A percentile compares a stretch with the other conserved stretches of the same genome.
These are phyloP conservation scores for Candolleomyces aberdarensis DNA, from an alignment of 768 basidiomycete species.

Conservation along the genomic window DNA sequence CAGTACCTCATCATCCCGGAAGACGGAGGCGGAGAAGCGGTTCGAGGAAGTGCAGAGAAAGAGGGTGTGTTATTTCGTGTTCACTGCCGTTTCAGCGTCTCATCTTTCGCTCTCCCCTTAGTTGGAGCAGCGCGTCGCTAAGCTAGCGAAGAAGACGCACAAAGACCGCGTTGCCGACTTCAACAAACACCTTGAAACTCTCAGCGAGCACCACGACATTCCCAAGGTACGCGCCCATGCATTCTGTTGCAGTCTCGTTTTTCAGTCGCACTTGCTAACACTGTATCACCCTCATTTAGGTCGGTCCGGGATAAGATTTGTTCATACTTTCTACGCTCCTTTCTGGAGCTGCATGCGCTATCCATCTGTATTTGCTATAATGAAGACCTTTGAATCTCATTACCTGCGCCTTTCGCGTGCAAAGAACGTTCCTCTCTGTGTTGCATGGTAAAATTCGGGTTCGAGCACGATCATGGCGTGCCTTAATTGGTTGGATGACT, in stretches of 20 bases:
- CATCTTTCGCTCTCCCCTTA: slow-evolving; percentile 23
- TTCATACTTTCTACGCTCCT: slow-evolving; percentile 12
- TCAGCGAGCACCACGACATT: slow-evolving; percentile 94
- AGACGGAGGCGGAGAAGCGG: slow-evolving; percentile 84
- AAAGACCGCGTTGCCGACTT: slow-evolving; percentile 93
- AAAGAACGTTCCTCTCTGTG: neutral
- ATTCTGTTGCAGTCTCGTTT: neutral
- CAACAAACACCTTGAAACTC: slow-evolving; percentile 78
- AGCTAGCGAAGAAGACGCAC: slow-evolving; percentile 80
- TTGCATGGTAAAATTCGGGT: neutral
- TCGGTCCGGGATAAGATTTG: slow-evolving; percentile 76
- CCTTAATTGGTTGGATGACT: slow-evolving; percentile 16
- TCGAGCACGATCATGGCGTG: slow-evolving; percentile 10
- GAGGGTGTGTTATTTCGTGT: slow-evolving; percentile 49
- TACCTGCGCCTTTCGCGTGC: neutral
- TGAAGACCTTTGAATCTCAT: neutral
- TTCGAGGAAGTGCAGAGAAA: slow-evolving; percentile 86
- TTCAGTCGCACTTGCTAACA: slow-evolving; percentile 11
- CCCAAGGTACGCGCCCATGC: slow-evolving; percentile 60
- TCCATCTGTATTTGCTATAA: neutral
- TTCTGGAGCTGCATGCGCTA: slow-evolving; percentile 7
- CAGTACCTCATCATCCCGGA: slow-evolving; percentile 48
- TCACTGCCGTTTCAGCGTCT: neutral
- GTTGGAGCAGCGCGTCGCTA: slow-evolving; percentile 74
- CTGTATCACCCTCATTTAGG: slow-evolving; percentile 36